phyloP scores from a whole-genome alignment of 75 land plant genomes.

The Cunninghamia lanceolata region DNA sequence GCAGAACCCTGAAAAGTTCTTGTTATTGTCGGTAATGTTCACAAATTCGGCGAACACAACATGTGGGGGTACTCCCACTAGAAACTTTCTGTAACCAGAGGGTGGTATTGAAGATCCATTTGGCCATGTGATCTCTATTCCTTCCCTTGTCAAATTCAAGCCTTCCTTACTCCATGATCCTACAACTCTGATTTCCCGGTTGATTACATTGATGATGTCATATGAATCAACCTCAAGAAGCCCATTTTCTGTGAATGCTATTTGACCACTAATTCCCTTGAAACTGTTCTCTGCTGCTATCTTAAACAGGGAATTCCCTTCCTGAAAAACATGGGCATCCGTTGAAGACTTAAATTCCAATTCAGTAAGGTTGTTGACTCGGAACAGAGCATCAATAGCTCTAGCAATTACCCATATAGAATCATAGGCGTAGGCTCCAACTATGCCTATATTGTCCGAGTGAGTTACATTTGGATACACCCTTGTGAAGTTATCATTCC shows the following conservation, averaged over 20 bases:
- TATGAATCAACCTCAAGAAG: constrained; percentile 14
- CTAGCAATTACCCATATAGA: neutral
- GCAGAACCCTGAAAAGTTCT: constrained; percentile 23
- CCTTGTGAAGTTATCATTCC: constrained; percentile 13
- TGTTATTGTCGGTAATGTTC: constrained; percentile 7
- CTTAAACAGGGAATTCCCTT: neutral
- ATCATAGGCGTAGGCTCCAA: constrained; percentile 30
- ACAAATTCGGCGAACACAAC: constrained; percentile 35
- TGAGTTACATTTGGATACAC: constrained; percentile 7
- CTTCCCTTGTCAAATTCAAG: neutral
- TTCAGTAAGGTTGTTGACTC: neutral
- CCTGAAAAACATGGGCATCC: neutral
- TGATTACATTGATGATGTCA: constrained; percentile 25
- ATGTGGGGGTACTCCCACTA: constrained; percentile 33
- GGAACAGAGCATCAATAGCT: neutral
- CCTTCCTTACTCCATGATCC: constrained; percentile 5
- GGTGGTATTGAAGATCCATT: constrained; percentile 19
- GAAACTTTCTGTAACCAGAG: constrained; percentile 18
- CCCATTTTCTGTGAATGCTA: neutral
- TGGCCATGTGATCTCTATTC: neutral
- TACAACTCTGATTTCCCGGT: constrained; percentile 23
- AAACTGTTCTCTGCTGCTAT: neutral
- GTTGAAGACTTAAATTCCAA: neutral
- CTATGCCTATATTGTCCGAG: constrained; percentile 16
- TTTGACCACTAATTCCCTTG: neutral